Percentiles rank a stretch among this genome's conserved stretches.
These are phyloP conservation scores for Raffaelea arxii DNA, from an alignment of 2,329 filamentous ascomycete species.

Conservation along the genomic window DNA sequence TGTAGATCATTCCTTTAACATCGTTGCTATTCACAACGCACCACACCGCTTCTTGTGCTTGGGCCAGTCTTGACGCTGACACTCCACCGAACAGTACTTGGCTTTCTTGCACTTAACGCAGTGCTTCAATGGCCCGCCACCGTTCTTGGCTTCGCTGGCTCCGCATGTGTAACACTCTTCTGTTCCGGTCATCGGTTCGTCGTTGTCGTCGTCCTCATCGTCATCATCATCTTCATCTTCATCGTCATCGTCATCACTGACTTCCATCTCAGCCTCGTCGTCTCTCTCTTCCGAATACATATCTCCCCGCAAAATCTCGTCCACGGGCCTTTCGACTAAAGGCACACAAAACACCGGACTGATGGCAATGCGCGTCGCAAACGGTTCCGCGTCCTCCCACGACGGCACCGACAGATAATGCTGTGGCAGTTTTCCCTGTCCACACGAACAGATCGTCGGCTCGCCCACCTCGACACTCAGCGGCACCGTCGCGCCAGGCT, in stretches of 20 bases:
- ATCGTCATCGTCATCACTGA: not conserved
- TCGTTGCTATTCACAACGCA: not conserved
- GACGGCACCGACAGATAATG: constrained; percentile 29
- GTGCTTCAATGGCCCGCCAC: constrained; percentile 26
- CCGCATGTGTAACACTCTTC: constrained; percentile 28
- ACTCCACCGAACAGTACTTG: constrained; percentile 41
- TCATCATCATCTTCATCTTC: not conserved
- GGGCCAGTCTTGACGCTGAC: constrained; percentile 46
- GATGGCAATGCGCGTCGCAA: constrained; percentile 46
- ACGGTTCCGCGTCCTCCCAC: constrained; percentile 30
- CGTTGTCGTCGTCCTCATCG: not conserved
- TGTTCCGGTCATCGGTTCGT: not conserved
- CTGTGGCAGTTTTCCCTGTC: constrained; percentile 30
- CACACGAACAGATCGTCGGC: constrained; percentile 35
- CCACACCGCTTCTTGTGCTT: constrained; percentile 35
- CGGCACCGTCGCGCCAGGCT: constrained; percentile 26
- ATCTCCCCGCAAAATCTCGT: too few species aligned
- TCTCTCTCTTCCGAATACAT: too few species aligned
- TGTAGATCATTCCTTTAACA: not conserved
- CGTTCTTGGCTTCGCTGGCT: constrained; percentile 16
- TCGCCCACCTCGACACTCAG: constrained; percentile 25
- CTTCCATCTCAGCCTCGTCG: not conserved
- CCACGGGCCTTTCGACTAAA: constrained; percentile 30
- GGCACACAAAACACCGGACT: constrained; percentile 41
- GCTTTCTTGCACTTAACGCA: constrained; percentile 34